Evolutionary conservation across 345 rosid genomes (phyloP), one percentile per base, ranked within the genome.

Genomic region (Corchorus olitorius): DNA sequence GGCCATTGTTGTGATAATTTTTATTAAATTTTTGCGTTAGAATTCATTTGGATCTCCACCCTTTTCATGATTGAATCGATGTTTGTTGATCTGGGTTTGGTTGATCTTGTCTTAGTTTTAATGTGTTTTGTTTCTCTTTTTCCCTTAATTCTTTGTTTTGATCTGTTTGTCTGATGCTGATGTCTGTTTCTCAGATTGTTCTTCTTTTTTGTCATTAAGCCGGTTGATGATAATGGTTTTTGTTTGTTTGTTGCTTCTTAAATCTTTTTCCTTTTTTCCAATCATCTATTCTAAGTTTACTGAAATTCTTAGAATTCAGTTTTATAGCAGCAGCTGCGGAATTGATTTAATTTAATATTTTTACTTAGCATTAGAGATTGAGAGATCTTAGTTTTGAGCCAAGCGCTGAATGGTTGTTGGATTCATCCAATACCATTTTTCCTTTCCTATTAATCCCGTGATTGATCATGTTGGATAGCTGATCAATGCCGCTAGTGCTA

Each of bases 71-170:
- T 58, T 37, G 54, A 10, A 43, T 68, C 46, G 17, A 4, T 76
- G 62, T 76, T 76, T 66, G 72, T 17, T 83, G 77, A 78, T 81
- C 81, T 79, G 83, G 79, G 69, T 76, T 1, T 76, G 78, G 72
- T 5, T 74, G 70, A 67, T 83, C 60, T 71, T 71, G 12, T 74
- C 8, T 35, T 56, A 13, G 20, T 75, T 53, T 61, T 68, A n/a
- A 16, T 77, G 74, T 71, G 72, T 72, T 80, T 55, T 70, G 8
- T 19, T 81, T 76, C 45, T 75, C 72, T 77, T 55, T 45, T 6
- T 2, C 43, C 2, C 52, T 70, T 74, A 61, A 71, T 74, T 79
- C 49, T 39, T 72, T 72, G 77, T 55, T 82, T 81, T 78, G 87
- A 83, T 87, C 85, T 80, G 76, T 13, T 66, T 54, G 13, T 48